Conservation (phyloP, 192 early-diverging fungal genomes). For the Podila minutissima region DNA sequence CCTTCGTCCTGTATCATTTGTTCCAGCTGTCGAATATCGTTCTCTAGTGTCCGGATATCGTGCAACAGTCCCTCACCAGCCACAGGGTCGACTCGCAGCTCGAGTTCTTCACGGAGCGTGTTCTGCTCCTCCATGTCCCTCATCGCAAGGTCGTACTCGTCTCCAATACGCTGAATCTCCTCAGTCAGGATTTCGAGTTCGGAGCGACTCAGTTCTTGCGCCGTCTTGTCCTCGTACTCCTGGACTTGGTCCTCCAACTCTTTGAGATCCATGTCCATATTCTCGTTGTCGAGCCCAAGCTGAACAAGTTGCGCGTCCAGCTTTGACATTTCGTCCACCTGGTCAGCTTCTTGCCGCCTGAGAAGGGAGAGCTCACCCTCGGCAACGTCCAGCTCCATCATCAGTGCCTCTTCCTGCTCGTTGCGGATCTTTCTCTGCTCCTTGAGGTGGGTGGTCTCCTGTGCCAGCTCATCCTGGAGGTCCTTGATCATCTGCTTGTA, state of each 20-base stretch:
- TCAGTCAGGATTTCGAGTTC: constrained; percentile 3
- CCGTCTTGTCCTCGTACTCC: constrained; percentile 6
- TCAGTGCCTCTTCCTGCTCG: background rate
- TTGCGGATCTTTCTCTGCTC: background rate
- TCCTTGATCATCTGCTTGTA: constrained; percentile 11
- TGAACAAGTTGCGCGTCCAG: constrained; percentile 5
- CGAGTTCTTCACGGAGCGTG: background rate
- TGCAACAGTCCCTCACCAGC: background rate
- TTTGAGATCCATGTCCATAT: constrained; percentile 5
- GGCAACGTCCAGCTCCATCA: background rate
- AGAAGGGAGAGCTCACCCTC: background rate
- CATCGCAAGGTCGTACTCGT: background rate
- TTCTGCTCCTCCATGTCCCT: background rate
- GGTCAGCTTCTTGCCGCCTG: background rate
- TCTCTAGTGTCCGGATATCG: constrained; percentile 5
- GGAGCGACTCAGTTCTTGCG: background rate
- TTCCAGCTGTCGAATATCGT: constrained; percentile 9
- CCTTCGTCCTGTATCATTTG: background rate
- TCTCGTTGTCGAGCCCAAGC: background rate
- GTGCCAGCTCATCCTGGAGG: background rate
- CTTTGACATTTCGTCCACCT: constrained; percentile 8
- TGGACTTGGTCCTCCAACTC: background rate
- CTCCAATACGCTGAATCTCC: background rate
- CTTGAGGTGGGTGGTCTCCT: background rate
- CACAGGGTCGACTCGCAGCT: background rate